Evolutionary conservation across 352 stramenopile species (phyloP), one percentile per base, ranked within the genome.

Genomic region (Globisporangium abappressorium): DNA sequence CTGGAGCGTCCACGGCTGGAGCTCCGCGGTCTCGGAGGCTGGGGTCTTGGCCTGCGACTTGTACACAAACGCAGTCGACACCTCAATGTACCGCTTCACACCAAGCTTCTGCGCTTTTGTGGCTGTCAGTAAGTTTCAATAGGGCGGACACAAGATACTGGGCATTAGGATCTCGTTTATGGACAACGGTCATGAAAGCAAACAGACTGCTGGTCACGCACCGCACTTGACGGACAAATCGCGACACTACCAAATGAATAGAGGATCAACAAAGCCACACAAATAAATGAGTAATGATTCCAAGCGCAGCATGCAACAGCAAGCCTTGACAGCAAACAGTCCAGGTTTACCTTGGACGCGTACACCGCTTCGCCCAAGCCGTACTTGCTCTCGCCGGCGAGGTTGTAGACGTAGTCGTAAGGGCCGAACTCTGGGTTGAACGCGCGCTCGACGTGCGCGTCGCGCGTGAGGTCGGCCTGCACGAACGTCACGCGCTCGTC

Each of bases 61-160:
- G 82, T 96, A 96, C 57, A 96, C 87, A 58, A 93, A 93, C n/a
- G 84, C 85, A 26, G 89, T 95, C 22, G 89, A 96, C 18, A 96
- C 85, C 74, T 96, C 89, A 65, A 96, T 68, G 64, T 84, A 95
- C 33, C 85, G 82, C 64, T 89, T 90, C n/a, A 95, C 80, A 14
- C 82, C 75, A 57, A 93, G 62, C 49, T 84, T 79, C 36, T 85
- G 70, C 7, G 81, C 84, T 68, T 91, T 91, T 57, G 84, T 81
- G 38, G 84, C 84, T 82, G 69, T 11, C 12, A 12, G 36, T 36
- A 57, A 5, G 20, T 41, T 41, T 41, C 24, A 36, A 12, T 26
- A 33, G 6, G 2, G 24, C 9, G 24, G 22, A 57, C 14, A 30
- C 24, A 57, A 4, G 20, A 14, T 20, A 28, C 15, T 57, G 3